Conservation (phyloP, 768 basidiomycete genomes). For the Collybia nuda region DNA sequence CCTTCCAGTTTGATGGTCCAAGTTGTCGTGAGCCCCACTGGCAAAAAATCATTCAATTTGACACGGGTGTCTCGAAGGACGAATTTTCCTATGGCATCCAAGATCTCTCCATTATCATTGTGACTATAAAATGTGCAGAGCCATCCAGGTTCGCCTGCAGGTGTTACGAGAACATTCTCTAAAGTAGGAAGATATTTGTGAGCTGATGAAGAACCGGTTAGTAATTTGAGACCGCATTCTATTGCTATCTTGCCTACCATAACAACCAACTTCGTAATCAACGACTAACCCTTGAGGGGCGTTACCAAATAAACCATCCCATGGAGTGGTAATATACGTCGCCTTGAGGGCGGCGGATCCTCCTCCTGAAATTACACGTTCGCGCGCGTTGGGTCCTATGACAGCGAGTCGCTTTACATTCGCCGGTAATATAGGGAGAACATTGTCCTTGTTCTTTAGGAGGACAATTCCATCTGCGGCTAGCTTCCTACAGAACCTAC, state of each 20-base stretch:
- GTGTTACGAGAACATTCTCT: slow-evolving; percentile 56
- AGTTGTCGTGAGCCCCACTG: slow-evolving; percentile 46
- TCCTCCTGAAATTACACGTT: slow-evolving; percentile 68
- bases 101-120: slow-evolving; percentile 45
- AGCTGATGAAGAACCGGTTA: slow-evolving; percentile 31
- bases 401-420: slow-evolving; percentile 53
- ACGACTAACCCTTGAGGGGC: slow-evolving; percentile 51
- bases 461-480: slow-evolving; percentile 66
- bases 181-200: slow-evolving; percentile 71
- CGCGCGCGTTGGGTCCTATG: slow-evolving; percentile 70
- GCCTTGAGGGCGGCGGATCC: slow-evolving; percentile 76
- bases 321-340: slow-evolving; percentile 64
- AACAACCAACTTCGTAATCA: slow-evolving; percentile 62
- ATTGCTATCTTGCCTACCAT: slow-evolving; percentile 38
- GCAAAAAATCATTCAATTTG: slow-evolving; percentile 67
- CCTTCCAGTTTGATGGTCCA: slow-evolving; percentile 63
- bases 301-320: slow-evolving; percentile 52
- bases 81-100: slow-evolving; percentile 43
- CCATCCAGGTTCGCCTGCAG: slow-evolving; percentile 59
- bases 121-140: slow-evolving; percentile 62
- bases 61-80: slow-evolving; percentile 59
- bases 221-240: not conserved
- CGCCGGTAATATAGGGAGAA: slow-evolving; percentile 51
- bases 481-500: slow-evolving; percentile 52
- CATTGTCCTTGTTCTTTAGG: slow-evolving; percentile 54